Conservation (phyloP, 1,284 basidiomycete genomes). For the Melampsora abietis-canadensis region DNA sequence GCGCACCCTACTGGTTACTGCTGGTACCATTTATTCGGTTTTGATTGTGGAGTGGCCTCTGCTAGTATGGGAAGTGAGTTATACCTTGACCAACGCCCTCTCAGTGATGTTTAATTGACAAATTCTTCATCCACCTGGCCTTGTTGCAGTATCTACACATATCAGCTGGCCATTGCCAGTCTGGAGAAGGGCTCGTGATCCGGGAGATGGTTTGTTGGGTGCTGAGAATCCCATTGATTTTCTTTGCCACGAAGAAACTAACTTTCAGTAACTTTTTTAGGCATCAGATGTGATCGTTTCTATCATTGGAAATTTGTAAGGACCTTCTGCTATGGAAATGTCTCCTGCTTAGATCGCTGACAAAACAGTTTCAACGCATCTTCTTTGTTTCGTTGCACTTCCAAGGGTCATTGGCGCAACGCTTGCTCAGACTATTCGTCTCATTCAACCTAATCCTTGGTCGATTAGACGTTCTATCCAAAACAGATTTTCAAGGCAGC, state of each 20-base stretch:
- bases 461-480: slow-evolving; percentile 12
- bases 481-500: background rate
- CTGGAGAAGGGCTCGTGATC: slow-evolving; percentile 26
- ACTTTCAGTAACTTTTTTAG: background rate
- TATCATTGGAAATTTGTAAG: slow-evolving; percentile 40
- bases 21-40: slow-evolving; percentile 35
- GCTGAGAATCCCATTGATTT: background rate
- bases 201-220: slow-evolving; percentile 36
- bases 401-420: slow-evolving; percentile 20
- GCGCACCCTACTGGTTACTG: slow-evolving; percentile 30
- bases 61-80: slow-evolving; percentile 30
- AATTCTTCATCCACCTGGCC: background rate
- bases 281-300: slow-evolving; percentile 39
- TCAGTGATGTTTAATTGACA: background rate
- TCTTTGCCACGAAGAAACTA: no score
- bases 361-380: no score
- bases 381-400: background rate
- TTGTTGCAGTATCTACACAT: slow-evolving; percentile 30
- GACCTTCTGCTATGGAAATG: background rate
- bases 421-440: slow-evolving; percentile 35
- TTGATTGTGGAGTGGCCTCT: slow-evolving; percentile 36
- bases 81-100: background rate
- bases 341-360: background rate
- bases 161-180: slow-evolving; percentile 31
- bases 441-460: slow-evolving; percentile 28